Conservation (phyloP, 176 grass and related monocot genomes). For the Carex pumila region DNA sequence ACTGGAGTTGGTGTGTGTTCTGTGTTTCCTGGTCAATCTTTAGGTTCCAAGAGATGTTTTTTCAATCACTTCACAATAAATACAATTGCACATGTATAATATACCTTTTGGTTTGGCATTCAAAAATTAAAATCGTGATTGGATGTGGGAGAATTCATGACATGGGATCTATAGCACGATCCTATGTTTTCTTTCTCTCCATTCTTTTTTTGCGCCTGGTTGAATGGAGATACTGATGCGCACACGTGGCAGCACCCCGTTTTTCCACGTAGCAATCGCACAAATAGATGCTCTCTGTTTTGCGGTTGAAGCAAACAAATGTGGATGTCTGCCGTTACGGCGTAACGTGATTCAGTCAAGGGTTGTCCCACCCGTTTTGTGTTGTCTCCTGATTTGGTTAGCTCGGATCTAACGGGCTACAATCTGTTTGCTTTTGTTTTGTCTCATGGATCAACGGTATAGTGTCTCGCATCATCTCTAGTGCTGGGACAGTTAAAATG, state of each 20-base stretch:
- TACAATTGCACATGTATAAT: neutral
- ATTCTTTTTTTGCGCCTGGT: too few species aligned
- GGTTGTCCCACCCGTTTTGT: neutral
- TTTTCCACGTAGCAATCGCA: neutral
- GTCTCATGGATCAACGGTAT: neutral
- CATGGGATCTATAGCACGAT: neutral
- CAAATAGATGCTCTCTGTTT: slow-evolving; percentile 2
- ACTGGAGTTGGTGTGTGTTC: neutral
- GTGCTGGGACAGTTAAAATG: neutral
- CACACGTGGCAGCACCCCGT: neutral
- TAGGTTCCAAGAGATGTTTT: neutral
- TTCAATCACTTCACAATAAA: slow-evolving; percentile 17
- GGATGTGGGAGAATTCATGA: neutral
- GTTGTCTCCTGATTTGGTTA: neutral
- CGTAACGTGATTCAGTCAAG: neutral
- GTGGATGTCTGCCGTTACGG: neutral
- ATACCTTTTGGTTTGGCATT: neutral
- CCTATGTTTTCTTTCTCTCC: neutral
- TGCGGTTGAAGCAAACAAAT: neutral
- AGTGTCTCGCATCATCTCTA: neutral
- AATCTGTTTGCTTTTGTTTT: neutral
- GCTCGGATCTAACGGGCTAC: neutral
- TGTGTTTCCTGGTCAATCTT: neutral
- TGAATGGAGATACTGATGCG: neutral
- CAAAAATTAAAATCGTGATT: neutral